Evolutionary conservation across 345 rosid species (phyloP).

Genomic region (Populus tremula): DNA sequence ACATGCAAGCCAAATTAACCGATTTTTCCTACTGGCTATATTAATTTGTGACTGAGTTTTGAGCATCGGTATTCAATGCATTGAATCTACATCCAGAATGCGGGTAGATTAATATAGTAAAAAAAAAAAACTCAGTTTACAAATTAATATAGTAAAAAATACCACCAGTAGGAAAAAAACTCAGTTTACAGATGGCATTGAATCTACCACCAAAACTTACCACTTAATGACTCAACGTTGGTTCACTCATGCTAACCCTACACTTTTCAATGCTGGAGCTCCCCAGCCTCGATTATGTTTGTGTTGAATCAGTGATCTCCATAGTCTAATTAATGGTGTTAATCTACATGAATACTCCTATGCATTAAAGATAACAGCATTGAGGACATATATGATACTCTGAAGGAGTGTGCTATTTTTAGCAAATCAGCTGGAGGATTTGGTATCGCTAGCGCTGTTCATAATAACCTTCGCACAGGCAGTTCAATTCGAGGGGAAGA

Average conservation of each 20-base stretch:
- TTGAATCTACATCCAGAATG: conserved; percentile 54
- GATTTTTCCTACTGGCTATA: not conserved
- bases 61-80: conserved; percentile 20
- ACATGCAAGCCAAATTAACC: not conserved
- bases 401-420: conserved; percentile 87
- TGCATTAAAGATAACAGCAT: conserved; percentile 94
- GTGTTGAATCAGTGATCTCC: not conserved
- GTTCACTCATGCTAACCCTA: conserved; percentile 94
- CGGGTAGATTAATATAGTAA: no score
- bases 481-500: conserved; percentile 63
- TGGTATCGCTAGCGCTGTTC: conserved; percentile 85
- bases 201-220: conserved; percentile 60
- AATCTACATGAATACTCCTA: conserved; percentile 19
- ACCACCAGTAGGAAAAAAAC: no score
- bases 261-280: conserved; percentile 83
- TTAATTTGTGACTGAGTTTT: not conserved
- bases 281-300: conserved; percentile 65
- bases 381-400: conserved; percentile 80
- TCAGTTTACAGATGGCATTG: conserved; percentile 38
- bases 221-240: conserved; percentile 68
- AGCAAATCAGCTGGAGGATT: conserved; percentile 89
- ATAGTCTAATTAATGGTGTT: not conserved
- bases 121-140: no score
- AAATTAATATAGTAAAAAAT: no score
- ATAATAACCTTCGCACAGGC: conserved; percentile 68